These are phyloP conservation scores for Elsinoe batatas DNA, from an alignment of 2,329 filamentous ascomycete species.

Conservation along the genomic window DNA sequence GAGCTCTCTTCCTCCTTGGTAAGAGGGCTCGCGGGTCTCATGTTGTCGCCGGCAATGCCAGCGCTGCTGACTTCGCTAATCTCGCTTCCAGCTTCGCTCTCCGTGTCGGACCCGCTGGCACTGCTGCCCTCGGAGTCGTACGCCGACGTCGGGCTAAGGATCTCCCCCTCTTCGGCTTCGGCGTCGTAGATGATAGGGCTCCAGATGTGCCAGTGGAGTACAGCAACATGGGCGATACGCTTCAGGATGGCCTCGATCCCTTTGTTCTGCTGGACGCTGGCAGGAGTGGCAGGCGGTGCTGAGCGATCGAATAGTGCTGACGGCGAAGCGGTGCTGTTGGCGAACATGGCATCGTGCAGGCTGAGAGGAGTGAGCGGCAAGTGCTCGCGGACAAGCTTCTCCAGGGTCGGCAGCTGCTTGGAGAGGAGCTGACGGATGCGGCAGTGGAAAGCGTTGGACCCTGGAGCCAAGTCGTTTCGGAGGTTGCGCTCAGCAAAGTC, in stretches of 20 bases:
- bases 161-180: conserved; percentile 26
- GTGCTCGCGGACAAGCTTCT: conserved; percentile 26
- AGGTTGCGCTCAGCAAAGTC: conserved; percentile 28
- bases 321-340: conserved; percentile 16
- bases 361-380: conserved; percentile 31
- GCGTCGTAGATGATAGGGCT: conserved; percentile 57
- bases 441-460: conserved; percentile 22
- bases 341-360: conserved; percentile 35
- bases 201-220: conserved; percentile 90
- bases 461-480: conserved; percentile 24
- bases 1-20: background rate
- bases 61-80: conserved; percentile 7
- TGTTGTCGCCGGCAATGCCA: background rate
- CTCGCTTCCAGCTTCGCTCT: conserved; percentile 16
- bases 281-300: background rate
- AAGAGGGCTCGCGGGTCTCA: background rate
- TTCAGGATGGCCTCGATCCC: conserved; percentile 53
- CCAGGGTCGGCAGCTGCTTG: conserved; percentile 26
- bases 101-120: conserved; percentile 11
- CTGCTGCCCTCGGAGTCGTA: conserved; percentile 8
- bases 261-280: conserved; percentile 1
- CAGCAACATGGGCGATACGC: conserved; percentile 69
- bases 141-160: background rate
- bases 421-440: conserved; percentile 25
- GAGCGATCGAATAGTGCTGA: conserved; percentile 20